These are phyloP conservation scores for Chaetomiaceae sp. DNA, from an alignment of 2,329 filamentous ascomycete species.

Conservation along the genomic window DNA sequence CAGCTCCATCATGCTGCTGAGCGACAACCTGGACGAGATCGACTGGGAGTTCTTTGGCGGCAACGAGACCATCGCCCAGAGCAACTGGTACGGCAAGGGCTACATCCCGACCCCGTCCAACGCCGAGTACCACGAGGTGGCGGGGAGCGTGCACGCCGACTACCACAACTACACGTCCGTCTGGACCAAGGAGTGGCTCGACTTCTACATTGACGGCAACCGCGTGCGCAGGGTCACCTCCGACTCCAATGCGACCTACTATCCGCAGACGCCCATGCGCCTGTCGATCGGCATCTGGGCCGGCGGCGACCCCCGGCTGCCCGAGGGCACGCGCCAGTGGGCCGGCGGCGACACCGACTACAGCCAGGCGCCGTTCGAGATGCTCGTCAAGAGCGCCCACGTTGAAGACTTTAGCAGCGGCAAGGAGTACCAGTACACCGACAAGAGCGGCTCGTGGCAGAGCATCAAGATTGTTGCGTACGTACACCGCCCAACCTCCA, in stretches of 20 bases:
- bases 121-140: constrained; percentile 53
- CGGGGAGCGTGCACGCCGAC: constrained; percentile 52
- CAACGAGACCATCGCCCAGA: constrained; percentile 58
- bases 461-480: constrained; percentile 58
- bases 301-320: constrained; percentile 52
- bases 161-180: constrained; percentile 73
- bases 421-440: constrained; percentile 62
- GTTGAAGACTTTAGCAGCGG: constrained; percentile 58
- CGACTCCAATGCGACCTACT: constrained; percentile 59
- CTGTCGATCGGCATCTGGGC: constrained; percentile 65
- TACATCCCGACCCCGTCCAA: constrained; percentile 56
- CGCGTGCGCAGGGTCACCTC: constrained; percentile 60
- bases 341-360: constrained; percentile 68
- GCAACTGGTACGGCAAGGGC: constrained; percentile 79
- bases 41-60: constrained; percentile 80
- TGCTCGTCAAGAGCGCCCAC: constrained; percentile 62
- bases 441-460: constrained; percentile 56
- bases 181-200: constrained; percentile 64
- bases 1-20: constrained; percentile 77
- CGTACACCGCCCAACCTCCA: constrained; percentile 28
- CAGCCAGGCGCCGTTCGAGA: constrained; percentile 61
- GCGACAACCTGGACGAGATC: constrained; percentile 80
- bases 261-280: constrained; percentile 73
- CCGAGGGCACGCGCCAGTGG: constrained; percentile 60
- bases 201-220: constrained; percentile 66